These are phyloP conservation scores for Trichoderma gracile DNA, from an alignment of 2,329 filamentous ascomycete species.

Conservation along the genomic window DNA sequence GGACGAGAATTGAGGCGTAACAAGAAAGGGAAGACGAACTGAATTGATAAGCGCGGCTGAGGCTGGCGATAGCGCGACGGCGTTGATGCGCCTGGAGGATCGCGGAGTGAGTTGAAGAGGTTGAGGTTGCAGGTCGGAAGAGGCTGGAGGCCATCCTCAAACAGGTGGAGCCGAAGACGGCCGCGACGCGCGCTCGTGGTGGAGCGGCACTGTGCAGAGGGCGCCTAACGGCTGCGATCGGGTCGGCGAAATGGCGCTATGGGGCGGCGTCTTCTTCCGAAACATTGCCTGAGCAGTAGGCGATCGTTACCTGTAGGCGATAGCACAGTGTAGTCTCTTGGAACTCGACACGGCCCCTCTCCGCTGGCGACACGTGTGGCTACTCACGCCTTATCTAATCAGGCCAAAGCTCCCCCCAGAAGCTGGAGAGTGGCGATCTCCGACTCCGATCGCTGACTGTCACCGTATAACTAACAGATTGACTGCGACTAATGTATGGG, in stretches of 20 bases:
- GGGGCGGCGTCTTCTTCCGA: neutral
- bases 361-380: neutral
- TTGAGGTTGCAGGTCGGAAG: slow-evolving; percentile 27
- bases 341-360: neutral
- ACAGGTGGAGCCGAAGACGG: slow-evolving; percentile 25
- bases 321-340: neutral
- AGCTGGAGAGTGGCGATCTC: slow-evolving; percentile 39
- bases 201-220: slow-evolving; percentile 2
- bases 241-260: neutral
- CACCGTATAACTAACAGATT: too few species aligned
- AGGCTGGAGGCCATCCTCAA: slow-evolving; percentile 21
- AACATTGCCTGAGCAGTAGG: neutral
- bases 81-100: slow-evolving; percentile 29
- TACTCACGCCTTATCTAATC: slow-evolving; percentile 7
- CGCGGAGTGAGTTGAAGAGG: slow-evolving; percentile 15
- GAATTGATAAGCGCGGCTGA: slow-evolving; percentile 36
- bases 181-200: slow-evolving; percentile 16
- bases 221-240: neutral
- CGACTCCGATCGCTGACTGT: slow-evolving; percentile 38
- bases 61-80: slow-evolving; percentile 31
- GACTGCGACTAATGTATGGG: too few species aligned
- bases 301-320: too few species aligned
- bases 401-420: slow-evolving; percentile 10
- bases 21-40: slow-evolving; percentile 38
- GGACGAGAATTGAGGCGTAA: slow-evolving; percentile 27